Evolutionary conservation across 257 asterid species (phyloP), one percentile per base, ranked within the genome.

Genomic region (Fraxinus anomala): DNA sequence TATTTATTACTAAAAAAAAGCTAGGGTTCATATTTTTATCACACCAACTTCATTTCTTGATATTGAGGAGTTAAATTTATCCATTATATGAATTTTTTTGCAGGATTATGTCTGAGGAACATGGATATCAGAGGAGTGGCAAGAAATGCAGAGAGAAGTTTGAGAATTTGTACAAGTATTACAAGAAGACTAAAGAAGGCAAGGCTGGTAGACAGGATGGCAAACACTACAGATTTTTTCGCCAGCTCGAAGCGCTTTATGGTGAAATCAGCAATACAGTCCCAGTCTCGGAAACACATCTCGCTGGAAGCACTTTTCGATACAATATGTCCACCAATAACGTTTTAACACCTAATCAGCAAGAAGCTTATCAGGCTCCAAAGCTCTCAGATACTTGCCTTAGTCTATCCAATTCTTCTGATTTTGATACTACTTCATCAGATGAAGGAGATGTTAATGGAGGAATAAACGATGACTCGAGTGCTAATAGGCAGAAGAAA

Each of bases 121-220:
- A 96, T 78, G 96, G 97, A 8, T 96, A 93, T 79, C 96, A 89
- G 73, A 92, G 99, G 73, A 92, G 94, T 73, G 98, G 99, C 31
- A 96, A 94, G 80, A 96, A 96, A 85, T 96, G 99, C 89, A 90
- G 97, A 79, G 99, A 96, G 87, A 96, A 96, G 70, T 96, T 96
- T 24, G 99, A 96, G 84, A 96, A 96, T 77, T 76, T 96, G 82
- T 93, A 96, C 90, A 96, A 96, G 79, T 96, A 96, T 83, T 96
- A 96, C 96, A 96, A 94, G 79, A 96, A 96, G 89, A 96, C 98
- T 24, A 96, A 91, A 81, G 98, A 89, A 75, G 97, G 98, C 36
- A 96, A 94, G 51, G 97, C 97, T 13, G 96, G 98, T 3, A 86
- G 99, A 68, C 99, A 96, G 81, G 98, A 96, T 73, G 99, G 99